These are phyloP conservation scores for Agaricus subrufescens DNA, from an alignment of 768 basidiomycete genomes.

Conservation along the genomic window DNA sequence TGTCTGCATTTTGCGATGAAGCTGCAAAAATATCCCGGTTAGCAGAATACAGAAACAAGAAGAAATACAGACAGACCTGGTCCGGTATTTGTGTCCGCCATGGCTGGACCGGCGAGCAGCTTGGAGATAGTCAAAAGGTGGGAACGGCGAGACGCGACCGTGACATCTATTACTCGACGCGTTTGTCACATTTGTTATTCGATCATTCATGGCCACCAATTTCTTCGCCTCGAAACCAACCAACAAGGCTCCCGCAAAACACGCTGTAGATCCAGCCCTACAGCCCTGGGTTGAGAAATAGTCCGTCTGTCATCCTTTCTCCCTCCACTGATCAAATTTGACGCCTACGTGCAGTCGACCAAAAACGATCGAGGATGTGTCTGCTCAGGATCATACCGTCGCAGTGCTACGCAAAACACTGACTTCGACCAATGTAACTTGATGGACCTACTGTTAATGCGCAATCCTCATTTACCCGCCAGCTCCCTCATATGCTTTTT, in stretches of 20 bases:
- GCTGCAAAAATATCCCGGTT: background rate
- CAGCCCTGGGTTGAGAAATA: slow-evolving; percentile 99
- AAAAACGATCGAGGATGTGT: slow-evolving; percentile 96
- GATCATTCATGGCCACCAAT: slow-evolving; percentile 40
- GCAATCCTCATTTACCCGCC: slow-evolving; percentile 13
- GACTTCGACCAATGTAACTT: slow-evolving; percentile 79
- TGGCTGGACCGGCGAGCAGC: background rate
- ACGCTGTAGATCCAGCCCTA: slow-evolving; percentile 47
- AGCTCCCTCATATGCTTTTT: slow-evolving; percentile 99
- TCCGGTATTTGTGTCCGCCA: background rate
- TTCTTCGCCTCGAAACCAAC: slow-evolving; percentile 56
- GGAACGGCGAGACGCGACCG: slow-evolving; percentile 31
- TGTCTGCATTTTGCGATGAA: slow-evolving; percentile 15
- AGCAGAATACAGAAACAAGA: background rate
- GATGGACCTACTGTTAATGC: background rate
- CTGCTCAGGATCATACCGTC: slow-evolving; percentile 95
- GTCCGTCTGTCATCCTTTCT: slow-evolving; percentile 39
- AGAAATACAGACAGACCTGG: background rate
- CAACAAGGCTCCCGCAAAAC: slow-evolving; percentile 38
- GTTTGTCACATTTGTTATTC: slow-evolving; percentile 18
- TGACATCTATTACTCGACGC: slow-evolving; percentile 19
- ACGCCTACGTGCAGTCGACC: slow-evolving; percentile 61
- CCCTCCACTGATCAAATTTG: background rate
- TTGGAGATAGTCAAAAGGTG: slow-evolving; percentile 21
- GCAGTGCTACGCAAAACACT: slow-evolving; percentile 89